Percentiles rank a stretch among this genome's conserved stretches.
These are phyloP conservation scores for Lentinula guzmanii DNA, from an alignment of 768 basidiomycete genomes.

Conservation along the genomic window DNA sequence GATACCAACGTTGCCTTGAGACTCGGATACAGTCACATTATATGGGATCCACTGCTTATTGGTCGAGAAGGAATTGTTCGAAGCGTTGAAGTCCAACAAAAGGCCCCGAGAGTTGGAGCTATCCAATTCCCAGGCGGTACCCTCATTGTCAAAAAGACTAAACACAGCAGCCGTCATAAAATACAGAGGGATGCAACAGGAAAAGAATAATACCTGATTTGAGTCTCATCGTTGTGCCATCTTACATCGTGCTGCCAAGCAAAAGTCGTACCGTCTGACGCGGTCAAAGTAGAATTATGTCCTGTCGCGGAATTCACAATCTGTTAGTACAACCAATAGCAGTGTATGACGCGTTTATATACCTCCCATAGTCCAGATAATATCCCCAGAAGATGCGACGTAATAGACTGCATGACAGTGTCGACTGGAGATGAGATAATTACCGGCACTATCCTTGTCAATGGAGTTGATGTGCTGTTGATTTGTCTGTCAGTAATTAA, in stretches of 20 bases:
- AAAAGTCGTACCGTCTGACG: conserved; percentile 8
- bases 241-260: conserved; percentile 15
- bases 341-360: neutral
- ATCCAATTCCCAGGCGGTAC: neutral
- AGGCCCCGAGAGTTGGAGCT: conserved; percentile 1
- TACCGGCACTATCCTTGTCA: conserved; percentile 10
- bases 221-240: conserved; percentile 9
- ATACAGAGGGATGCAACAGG: neutral
- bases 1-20: conserved; percentile 5
- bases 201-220: neutral
- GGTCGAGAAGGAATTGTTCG: neutral
- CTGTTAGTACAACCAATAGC: neutral
- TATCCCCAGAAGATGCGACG: conserved; percentile 11
- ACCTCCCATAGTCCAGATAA: conserved; percentile 16
- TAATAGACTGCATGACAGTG: conserved; percentile 13
- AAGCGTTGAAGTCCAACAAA: neutral
- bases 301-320: neutral
- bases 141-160: conserved; percentile 7
- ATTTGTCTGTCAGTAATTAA: neutral
- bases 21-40: neutral
- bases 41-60: neutral
- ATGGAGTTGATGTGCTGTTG: conserved; percentile 4
- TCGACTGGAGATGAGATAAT: conserved; percentile 14
- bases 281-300: conserved; percentile 11
- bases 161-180: neutral